phyloP scores from a whole-genome alignment of 352 stramenopile species.

The Phytophthora litchii region DNA sequence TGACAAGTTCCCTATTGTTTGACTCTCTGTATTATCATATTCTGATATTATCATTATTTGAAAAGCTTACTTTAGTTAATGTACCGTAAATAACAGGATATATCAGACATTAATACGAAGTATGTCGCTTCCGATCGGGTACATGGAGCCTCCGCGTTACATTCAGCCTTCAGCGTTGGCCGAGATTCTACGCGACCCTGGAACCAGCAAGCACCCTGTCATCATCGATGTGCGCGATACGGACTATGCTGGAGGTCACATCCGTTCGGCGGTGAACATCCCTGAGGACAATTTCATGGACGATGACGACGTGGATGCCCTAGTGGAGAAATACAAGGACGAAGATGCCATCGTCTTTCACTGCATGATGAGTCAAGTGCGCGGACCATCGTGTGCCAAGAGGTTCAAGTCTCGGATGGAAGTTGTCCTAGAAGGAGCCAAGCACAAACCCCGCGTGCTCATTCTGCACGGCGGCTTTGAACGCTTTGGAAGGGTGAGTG shows the following conservation, averaged over 20 bases:
- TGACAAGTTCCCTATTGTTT: background rate
- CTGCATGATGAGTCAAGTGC: constrained; percentile 90
- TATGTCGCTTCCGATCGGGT: constrained; percentile 38
- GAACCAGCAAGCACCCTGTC: constrained; percentile 39
- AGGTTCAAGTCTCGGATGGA: constrained; percentile 75
- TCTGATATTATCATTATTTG: no score
- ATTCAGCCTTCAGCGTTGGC: constrained; percentile 63
- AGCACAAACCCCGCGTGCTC: constrained; percentile 57
- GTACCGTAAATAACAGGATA: no score
- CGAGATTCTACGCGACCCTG: constrained; percentile 48
- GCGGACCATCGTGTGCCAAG: constrained; percentile 77
- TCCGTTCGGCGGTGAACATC: constrained; percentile 78
- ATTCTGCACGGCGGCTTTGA: constrained; percentile 80
- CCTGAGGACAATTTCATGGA: constrained; percentile 82
- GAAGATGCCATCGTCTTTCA: constrained; percentile 81
- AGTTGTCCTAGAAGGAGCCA: constrained; percentile 48
- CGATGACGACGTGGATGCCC: constrained; percentile 78
- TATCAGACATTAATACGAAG: no score
- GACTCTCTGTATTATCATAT: constrained; percentile 3
- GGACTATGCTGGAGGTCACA: constrained; percentile 78
- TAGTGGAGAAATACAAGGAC: constrained; percentile 72
- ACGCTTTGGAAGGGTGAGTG: constrained; percentile 60
- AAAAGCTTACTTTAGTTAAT: no score
- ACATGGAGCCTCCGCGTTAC: constrained; percentile 44
- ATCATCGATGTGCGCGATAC: constrained; percentile 83